Conservation (phyloP, 352 stramenopile genomes). For the Blastocystis sp. region DNA sequence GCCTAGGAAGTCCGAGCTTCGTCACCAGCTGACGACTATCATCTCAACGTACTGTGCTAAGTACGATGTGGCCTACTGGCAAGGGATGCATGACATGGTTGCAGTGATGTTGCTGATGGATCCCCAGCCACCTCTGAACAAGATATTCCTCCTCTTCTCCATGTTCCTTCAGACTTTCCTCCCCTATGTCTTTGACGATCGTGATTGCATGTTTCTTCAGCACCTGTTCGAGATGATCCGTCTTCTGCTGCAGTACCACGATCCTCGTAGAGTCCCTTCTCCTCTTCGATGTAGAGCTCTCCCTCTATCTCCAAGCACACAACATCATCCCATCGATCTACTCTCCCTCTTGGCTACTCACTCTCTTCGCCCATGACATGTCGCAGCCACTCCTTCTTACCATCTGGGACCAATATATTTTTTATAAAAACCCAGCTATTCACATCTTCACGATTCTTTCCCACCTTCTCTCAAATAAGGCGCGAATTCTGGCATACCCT, state of each 20-base stretch:
- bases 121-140: constrained; percentile 24
- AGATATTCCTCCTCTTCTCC: constrained; percentile 47
- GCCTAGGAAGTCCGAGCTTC: background rate
- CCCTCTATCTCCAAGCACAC: background rate
- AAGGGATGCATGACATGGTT: constrained; percentile 60
- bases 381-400: constrained; percentile 5
- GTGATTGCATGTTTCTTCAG: constrained; percentile 53
- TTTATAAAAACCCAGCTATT: constrained; percentile 44
- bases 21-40: constrained; percentile 30
- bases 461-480: constrained; percentile 46
- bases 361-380: constrained; percentile 47
- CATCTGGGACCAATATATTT: constrained; percentile 60
- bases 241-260: constrained; percentile 54
- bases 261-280: constrained; percentile 8
- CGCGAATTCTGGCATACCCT: constrained; percentile 20
- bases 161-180: constrained; percentile 52
- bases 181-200: constrained; percentile 48
- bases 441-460: constrained; percentile 57
- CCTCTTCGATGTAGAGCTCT: background rate
- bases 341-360: constrained; percentile 54
- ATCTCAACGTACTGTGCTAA: constrained; percentile 56
- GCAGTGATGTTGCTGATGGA: constrained; percentile 46
- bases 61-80: constrained; percentile 54
- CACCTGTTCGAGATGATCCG: constrained; percentile 59
- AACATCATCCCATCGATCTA: constrained; percentile 18